A percentile compares a stretch with the other conserved stretches of the same genome.
Conservation (phyloP, 768 basidiomycete species). For the Tephrocybe sp. region DNA sequence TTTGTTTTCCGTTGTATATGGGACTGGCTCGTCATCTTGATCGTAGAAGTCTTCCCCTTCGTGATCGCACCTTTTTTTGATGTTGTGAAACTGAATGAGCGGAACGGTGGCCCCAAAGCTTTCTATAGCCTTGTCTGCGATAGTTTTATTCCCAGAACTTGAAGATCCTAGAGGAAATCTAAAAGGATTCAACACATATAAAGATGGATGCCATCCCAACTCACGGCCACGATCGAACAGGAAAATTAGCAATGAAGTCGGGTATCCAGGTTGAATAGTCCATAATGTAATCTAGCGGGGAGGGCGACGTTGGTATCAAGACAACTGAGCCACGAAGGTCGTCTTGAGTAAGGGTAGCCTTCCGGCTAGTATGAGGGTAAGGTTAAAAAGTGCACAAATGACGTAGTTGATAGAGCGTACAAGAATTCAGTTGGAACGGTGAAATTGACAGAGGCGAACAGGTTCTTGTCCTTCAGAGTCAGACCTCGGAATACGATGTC, state of each 20-base stretch:
- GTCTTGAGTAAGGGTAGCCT: constrained; percentile 22
- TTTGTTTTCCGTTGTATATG: constrained; percentile 15
- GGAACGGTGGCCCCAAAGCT: constrained; percentile 33
- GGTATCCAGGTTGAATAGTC: constrained; percentile 33
- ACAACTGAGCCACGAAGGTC: constrained; percentile 37
- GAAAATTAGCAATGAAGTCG: constrained; percentile 20
- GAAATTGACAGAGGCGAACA: constrained; percentile 22
- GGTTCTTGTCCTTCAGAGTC: constrained; percentile 22
- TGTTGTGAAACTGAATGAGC: constrained; percentile 31
- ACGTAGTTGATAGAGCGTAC: constrained; percentile 20
- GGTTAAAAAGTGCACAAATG: background rate
- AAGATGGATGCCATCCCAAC: constrained; percentile 6
- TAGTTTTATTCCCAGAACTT: constrained; percentile 14
- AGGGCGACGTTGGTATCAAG: constrained; percentile 31
- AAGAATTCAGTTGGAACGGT: constrained; percentile 29
- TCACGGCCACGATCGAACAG: constrained; percentile 28
- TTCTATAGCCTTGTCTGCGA: constrained; percentile 29
- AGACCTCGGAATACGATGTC: constrained; percentile 28
- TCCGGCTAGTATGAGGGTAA: constrained; percentile 22
- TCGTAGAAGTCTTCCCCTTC: background rate
- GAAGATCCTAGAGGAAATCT: constrained; percentile 25
- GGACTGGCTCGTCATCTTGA: constrained; percentile 14
- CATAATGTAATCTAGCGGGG: constrained; percentile 24
- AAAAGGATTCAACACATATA: background rate
- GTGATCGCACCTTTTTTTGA: constrained; percentile 20